These are phyloP conservation scores for Centella asiatica DNA, from an alignment of 129 eudicot genomes.

Conservation along the genomic window DNA sequence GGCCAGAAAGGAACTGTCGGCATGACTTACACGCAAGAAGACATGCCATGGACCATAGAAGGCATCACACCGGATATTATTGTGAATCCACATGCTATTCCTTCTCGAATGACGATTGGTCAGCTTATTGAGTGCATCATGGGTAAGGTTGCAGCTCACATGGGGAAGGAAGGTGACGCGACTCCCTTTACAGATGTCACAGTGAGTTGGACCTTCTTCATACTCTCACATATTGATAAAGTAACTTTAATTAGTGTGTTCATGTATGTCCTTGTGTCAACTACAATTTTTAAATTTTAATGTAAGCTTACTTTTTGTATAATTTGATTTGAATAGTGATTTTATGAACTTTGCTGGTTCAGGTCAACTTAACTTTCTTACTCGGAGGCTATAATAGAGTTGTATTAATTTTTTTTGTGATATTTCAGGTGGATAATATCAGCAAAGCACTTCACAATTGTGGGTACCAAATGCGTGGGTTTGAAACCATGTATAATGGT, in stretches of 20 bases:
- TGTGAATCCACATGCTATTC: slow-evolving; percentile 45
- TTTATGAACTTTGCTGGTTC: background rate
- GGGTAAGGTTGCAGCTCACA: slow-evolving; percentile 37
- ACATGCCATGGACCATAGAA: slow-evolving; percentile 37
- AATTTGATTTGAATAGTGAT: background rate
- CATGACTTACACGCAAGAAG: slow-evolving; percentile 35
- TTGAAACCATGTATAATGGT: slow-evolving; percentile 49
- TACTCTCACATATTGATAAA: background rate
- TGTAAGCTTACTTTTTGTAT: too few species aligned
- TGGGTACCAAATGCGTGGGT: slow-evolving; percentile 59
- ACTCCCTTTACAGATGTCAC: slow-evolving; percentile 56
- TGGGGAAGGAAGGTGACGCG: slow-evolving; percentile 36
- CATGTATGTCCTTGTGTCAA: too few species aligned
- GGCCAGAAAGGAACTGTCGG: slow-evolving; percentile 53
- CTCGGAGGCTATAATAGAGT: background rate
- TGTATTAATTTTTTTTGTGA: background rate
- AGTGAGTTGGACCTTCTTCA: slow-evolving; percentile 14
- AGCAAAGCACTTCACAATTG: slow-evolving; percentile 52
- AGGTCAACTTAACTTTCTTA: background rate
- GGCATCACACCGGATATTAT: slow-evolving; percentile 36
- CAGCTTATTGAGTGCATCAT: slow-evolving; percentile 36
- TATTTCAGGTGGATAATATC: slow-evolving; percentile 41
- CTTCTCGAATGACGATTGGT: slow-evolving; percentile 38
- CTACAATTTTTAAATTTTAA: too few species aligned
- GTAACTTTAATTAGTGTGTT: background rate